Evolutionary conservation across 2,329 filamentous ascomycete genomes (phyloP), one percentile per base, ranked within the genome.

Genomic region (Colletotrichum camelliae): DNA sequence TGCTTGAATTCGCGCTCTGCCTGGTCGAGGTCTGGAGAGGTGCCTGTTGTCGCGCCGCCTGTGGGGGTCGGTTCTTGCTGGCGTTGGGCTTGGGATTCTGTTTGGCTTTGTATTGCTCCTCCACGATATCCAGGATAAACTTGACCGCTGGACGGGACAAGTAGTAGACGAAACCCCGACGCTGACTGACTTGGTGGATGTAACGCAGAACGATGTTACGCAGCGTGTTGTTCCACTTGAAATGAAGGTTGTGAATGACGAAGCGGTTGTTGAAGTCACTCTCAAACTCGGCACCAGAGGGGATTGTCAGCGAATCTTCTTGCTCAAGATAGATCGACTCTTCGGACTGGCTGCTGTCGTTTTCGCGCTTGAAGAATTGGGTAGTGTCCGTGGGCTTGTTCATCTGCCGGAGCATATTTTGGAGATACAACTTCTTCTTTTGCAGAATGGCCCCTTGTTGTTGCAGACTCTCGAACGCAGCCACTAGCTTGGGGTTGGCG

Each of bases 251-350:
- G 87, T 99, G 97, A 68, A 99, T 94, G 80, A 98, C 96, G 87
- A 99, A 99, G 3, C 97, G 94, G 82, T 99, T 99, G 83, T 97
- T 97, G 88, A 98, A 99, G 82, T 98, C 96, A 83, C 94, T 98
- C 65, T 95, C 93, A 79, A 96, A 96, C 78, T 98, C 96, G 18
- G 94, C 91, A 5, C 93, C 91, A 1, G 93, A 91, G 4, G 93
- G 92, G 2, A 93, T 90, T 77, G 95, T 93, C 69, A 94, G 87
- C 16, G 89, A 90, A 24, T 89, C 89, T 13, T 70, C 67, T 52
- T 90, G 89, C 66, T 92, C 91, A n/a, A 88, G 87, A 39, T 87
- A 86, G 15, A 86, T 83, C 7, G 88, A 88, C 4, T 81, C 82
- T 37, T 80, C 78, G 1, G 79, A 80, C 61, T 80, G 80, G 8